These are phyloP conservation scores for Tricharina praecox DNA, from an alignment of 495 filamentous ascomycete genomes.

Conservation along the genomic window DNA sequence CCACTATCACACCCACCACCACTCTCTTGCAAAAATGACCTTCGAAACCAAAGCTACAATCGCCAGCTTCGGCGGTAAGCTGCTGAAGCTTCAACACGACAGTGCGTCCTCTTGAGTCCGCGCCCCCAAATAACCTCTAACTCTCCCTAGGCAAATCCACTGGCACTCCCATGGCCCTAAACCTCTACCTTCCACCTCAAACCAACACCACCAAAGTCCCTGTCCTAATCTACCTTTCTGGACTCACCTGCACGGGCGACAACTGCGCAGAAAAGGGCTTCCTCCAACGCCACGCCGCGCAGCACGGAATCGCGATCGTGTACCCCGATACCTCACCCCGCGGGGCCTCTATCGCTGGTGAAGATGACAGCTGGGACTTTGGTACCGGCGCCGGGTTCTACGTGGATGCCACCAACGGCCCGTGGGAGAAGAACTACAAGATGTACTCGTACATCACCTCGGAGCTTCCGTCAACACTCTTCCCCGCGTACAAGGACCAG, in stretches of 20 bases:
- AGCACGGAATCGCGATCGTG: constrained; percentile 67
- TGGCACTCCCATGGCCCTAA: constrained; percentile 51
- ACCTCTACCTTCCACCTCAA: constrained; percentile 48
- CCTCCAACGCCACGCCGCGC: constrained; percentile 65
- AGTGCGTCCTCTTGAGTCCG: constrained; percentile 28
- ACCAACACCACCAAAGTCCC: constrained; percentile 45
- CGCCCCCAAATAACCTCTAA: too few relatives aligned
- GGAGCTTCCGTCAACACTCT: constrained; percentile 66
- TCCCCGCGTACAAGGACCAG: constrained; percentile 34
- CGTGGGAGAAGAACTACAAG: constrained; percentile 58
- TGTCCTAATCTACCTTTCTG: constrained; percentile 84
- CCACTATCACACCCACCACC: too few relatives aligned
- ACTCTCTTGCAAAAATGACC: constrained; percentile 37
- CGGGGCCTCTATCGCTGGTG: constrained; percentile 58
- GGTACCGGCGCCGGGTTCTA: constrained; percentile 87
- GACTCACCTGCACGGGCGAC: constrained; percentile 85
- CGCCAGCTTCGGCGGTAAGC: constrained; percentile 82
- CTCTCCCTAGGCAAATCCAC: constrained; percentile 36
- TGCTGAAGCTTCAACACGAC: constrained; percentile 78
- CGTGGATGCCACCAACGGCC: constrained; percentile 64
- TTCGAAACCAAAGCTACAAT: constrained; percentile 81
- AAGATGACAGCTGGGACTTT: constrained; percentile 78
- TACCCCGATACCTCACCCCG: constrained; percentile 88
- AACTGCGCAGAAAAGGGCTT: constrained; percentile 96
- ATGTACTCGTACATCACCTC: constrained; percentile 83